A percentile compares a stretch with the other conserved stretches of the same genome.
Conservation (phyloP, 805 yeast genomes). For the Saccharomycopsis oosterbeekiorum region DNA sequence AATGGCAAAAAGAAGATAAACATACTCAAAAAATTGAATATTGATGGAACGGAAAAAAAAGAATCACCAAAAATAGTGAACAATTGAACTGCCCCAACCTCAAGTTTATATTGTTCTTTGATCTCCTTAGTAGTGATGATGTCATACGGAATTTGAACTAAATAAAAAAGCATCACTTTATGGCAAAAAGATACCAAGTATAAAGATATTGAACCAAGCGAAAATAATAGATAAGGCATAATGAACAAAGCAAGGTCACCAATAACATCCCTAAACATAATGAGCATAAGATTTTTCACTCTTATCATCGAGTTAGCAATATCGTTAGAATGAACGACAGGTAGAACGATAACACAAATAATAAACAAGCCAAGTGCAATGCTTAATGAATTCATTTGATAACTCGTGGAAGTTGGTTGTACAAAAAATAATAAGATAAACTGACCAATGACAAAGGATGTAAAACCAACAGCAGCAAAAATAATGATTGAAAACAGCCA, state of each 20-base stretch:
- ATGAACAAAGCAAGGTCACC: background rate
- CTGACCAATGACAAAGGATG: slow-evolving; percentile 23
- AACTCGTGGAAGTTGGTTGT: background rate
- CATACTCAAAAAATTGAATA: background rate
- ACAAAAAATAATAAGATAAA: background rate
- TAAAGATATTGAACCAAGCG: background rate
- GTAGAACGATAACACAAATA: slow-evolving; percentile 21
- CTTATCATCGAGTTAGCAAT: slow-evolving; percentile 17
- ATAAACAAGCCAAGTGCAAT: slow-evolving; percentile 6
- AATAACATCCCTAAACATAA: background rate
- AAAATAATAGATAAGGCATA: background rate
- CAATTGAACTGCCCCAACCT: background rate
- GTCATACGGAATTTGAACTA: background rate
- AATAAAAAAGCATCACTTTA: background rate
- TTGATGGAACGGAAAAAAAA: background rate
- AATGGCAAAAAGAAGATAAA: background rate
- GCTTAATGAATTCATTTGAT: slow-evolving; percentile 13
- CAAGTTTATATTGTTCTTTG: background rate
- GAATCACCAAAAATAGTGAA: background rate
- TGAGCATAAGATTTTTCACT: background rate
- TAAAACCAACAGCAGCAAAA: slow-evolving; percentile 21
- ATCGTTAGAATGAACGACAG: slow-evolving; percentile 15
- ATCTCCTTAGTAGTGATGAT: background rate
- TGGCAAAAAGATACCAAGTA: background rate
- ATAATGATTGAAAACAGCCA: slow-evolving; percentile 40